Evolutionary conservation across 306 rosid species (phyloP).

Genomic region (Sphenostylis stenocarpa): DNA sequence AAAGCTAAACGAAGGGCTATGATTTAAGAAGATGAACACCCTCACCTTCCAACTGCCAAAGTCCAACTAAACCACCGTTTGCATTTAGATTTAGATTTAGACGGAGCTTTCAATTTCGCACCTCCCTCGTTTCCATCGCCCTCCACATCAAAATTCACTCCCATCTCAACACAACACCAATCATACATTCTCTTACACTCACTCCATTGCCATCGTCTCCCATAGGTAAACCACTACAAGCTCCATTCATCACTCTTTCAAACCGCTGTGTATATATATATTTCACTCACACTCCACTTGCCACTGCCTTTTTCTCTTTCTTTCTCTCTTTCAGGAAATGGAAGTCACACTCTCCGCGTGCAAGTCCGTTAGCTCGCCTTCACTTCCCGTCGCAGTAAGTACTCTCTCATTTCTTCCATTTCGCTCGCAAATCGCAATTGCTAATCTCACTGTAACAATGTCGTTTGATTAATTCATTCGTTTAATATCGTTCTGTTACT

Average conservation of each 20-base stretch:
- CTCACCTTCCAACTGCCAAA: slow-evolving; percentile 8
- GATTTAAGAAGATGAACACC: neutral
- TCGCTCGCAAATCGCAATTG: neutral
- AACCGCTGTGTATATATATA: neutral
- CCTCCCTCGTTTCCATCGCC: slow-evolving; percentile 24
- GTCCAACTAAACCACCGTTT: neutral
- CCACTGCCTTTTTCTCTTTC: neutral
- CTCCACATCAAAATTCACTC: neutral
- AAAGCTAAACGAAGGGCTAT: neutral
- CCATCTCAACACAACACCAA: neutral
- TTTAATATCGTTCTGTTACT: neutral
- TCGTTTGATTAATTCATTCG: neutral
- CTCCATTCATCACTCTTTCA: neutral
- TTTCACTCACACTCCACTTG: neutral
- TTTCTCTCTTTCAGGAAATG: slow-evolving; percentile 43
- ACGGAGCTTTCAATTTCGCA: slow-evolving; percentile 26
- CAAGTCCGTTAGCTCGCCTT: slow-evolving; percentile 57
- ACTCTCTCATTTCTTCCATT: neutral
- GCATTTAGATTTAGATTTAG: neutral
- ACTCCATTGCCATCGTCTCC: neutral
- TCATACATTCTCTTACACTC: neutral
- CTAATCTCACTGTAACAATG: neutral
- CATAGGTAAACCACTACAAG: neutral
- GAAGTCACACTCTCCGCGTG: slow-evolving; percentile 68
- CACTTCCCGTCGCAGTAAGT: slow-evolving; percentile 60